A percentile compares a stretch with the other conserved stretches of the same genome.
phyloP scores from a whole-genome alignment of 345 rosid species.

The Moricandia arvensis region DNA sequence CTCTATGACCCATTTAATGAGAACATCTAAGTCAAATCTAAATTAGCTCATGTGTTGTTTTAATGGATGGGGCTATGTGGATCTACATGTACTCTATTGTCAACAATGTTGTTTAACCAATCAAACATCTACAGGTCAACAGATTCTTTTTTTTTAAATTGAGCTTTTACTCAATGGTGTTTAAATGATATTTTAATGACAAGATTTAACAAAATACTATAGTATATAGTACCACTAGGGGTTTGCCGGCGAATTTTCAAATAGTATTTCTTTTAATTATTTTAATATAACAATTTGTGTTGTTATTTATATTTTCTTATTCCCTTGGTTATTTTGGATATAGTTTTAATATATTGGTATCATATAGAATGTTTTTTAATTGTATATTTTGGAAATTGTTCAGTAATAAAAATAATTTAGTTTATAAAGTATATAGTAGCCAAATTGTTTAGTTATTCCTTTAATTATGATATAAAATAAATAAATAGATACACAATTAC shows the following conservation, averaged over 20 bases:
- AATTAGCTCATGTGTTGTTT: neutral
- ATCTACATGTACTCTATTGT: neutral
- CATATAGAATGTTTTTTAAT: no score
- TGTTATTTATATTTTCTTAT: no score
- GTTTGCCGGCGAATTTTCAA: no score
- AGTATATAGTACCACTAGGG: neutral
- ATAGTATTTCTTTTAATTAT: no score
- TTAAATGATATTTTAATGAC: neutral
- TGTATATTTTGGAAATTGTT: no score
- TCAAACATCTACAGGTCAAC: conserved; percentile 7
- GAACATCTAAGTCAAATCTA: neutral
- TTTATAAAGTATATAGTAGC: no score
- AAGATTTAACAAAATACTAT: conserved; percentile 2
- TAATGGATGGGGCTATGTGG: neutral
- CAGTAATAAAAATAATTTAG: no score
- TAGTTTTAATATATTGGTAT: no score
- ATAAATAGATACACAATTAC: neutral
- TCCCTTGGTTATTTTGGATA: no score
- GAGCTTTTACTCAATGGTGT: conserved; percentile 7
- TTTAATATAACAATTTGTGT: no score
- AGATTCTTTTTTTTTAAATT: neutral
- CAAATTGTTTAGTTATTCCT: no score
- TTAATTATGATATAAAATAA: no score
- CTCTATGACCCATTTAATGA: neutral
- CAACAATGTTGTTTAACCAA: conserved; percentile 12